A percentile compares a stretch with the other conserved stretches of the same genome.
Evolutionary conservation across 148 eudicot species (phyloP).

Genomic region (Chenopodium formosanum): DNA sequence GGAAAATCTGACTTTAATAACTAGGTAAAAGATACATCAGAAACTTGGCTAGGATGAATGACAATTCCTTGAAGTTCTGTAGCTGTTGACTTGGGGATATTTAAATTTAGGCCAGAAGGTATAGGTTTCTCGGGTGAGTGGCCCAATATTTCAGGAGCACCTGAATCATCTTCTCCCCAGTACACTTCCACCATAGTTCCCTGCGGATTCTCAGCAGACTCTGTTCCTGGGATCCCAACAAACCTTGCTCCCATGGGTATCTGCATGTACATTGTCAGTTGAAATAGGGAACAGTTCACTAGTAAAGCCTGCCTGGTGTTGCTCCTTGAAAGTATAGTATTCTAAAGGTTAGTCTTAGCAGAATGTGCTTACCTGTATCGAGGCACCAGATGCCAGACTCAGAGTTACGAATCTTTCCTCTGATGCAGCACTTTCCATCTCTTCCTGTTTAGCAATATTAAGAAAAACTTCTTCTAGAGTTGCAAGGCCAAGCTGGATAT

Average conservation of each 20-base stretch:
- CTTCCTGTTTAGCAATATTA: conserved; percentile 65
- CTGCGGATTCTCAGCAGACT: conserved; percentile 45
- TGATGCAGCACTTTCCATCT: conserved; percentile 61
- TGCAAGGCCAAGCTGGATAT: conserved; percentile 75
- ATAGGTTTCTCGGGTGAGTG: conserved; percentile 50
- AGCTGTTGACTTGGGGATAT: not conserved
- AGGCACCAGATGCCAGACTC: conserved; percentile 5
- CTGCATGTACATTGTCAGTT: conserved; percentile 30
- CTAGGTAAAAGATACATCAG: not conserved
- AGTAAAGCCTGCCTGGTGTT: not conserved
- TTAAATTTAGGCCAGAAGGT: conserved; percentile 37
- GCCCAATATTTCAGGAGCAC: conserved; percentile 58
- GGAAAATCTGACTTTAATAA: not conserved
- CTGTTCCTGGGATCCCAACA: conserved; percentile 59
- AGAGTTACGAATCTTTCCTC: conserved; percentile 37
- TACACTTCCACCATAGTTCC: conserved; percentile 70
- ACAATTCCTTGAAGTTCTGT: conserved; percentile 44
- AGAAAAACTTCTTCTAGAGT: conserved; percentile 86
- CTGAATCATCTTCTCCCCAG: conserved; percentile 67
- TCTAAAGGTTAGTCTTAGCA: not conserved
- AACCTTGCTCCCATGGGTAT: conserved; percentile 67
- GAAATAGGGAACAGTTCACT: not conserved
- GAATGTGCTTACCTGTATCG: not conserved
- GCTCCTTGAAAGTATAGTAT: not conserved
- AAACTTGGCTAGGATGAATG: conserved; percentile 41